Percentiles rank a stretch among this genome's conserved stretches.
phyloP scores from a whole-genome alignment of 2,329 filamentous ascomycete genomes.

The Colletotrichum sp. region DNA sequence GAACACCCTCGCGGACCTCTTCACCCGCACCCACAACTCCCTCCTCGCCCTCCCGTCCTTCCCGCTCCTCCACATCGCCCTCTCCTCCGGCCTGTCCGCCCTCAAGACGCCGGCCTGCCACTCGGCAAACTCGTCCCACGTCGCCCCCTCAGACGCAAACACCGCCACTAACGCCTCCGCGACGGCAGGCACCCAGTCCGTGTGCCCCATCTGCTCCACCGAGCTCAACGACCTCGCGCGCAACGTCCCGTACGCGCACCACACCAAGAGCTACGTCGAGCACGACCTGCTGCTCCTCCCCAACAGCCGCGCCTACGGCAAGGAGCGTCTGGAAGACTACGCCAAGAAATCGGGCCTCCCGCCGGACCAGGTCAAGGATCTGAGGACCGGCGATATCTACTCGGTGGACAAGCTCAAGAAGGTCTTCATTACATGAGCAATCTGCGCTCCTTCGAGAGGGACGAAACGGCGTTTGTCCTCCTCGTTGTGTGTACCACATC shows the following conservation, averaged over 20 bases:
- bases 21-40: slow-evolving; percentile 84
- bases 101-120: slow-evolving; percentile 97
- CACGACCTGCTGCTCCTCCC: slow-evolving; percentile 85
- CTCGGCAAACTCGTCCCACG: slow-evolving; percentile 60
- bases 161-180: slow-evolving; percentile 30
- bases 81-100: slow-evolving; percentile 89
- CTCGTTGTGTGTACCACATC: neutral
- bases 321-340: slow-evolving; percentile 74
- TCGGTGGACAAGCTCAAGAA: slow-evolving; percentile 72
- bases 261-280: slow-evolving; percentile 92
- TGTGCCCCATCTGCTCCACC: slow-evolving; percentile 95
- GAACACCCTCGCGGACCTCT: slow-evolving; percentile 77
- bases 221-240: slow-evolving; percentile 92
- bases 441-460: neutral
- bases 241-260: slow-evolving; percentile 91
- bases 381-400: slow-evolving; percentile 75
- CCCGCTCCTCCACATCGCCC: slow-evolving; percentile 87
- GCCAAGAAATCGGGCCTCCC: slow-evolving; percentile 79
- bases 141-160: slow-evolving; percentile 35
- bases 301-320: slow-evolving; percentile 85
- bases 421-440: slow-evolving; percentile 80
- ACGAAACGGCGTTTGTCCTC: neutral
- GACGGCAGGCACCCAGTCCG: slow-evolving; percentile 30
- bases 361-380: slow-evolving; percentile 74
- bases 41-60: slow-evolving; percentile 82